A percentile compares a stretch with the other conserved stretches of the same genome.
Conservation (phyloP, 1,284 basidiomycete genomes). For the Xerocomus minutiporus region DNA sequence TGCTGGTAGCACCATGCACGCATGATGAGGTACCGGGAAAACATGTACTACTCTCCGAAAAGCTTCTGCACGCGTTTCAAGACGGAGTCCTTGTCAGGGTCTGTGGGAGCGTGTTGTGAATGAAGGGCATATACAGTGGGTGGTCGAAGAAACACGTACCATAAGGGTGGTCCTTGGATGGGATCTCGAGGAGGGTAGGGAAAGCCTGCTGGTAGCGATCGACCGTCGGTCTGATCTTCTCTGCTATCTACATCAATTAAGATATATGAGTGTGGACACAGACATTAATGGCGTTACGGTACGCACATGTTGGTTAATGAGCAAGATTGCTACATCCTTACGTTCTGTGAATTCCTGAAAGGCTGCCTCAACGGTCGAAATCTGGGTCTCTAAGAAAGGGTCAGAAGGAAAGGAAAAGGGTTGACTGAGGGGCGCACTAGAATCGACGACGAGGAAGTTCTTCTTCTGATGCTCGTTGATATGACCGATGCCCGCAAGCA, state of each 20-base stretch:
- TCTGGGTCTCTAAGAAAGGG: constrained; percentile 70
- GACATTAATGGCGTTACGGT: not conserved
- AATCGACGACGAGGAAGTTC: constrained; percentile 92
- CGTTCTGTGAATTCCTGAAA: constrained; percentile 92
- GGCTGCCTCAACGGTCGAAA: constrained; percentile 80
- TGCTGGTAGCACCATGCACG: constrained; percentile 5
- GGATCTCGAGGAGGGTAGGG: constrained; percentile 95
- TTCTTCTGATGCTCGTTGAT: constrained; percentile 85
- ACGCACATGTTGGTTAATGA: constrained; percentile 95
- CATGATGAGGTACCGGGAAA: constrained; percentile 12
- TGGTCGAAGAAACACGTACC: constrained; percentile 44
- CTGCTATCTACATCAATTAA: constrained; percentile 67
- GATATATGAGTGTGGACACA: constrained; percentile 10
- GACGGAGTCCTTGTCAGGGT: constrained; percentile 95
- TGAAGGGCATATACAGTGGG: constrained; percentile 12
- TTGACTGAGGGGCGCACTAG: constrained; percentile 49
- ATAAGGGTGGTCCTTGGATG: constrained; percentile 91
- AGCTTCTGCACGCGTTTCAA: constrained; percentile 97
- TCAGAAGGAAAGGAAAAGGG: constrained; percentile 4
- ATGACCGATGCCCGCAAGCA: constrained; percentile 90
- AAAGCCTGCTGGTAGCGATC: constrained; percentile 96
- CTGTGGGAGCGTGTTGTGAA: constrained; percentile 42
- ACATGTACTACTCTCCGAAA: constrained; percentile 69
- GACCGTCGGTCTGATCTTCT: constrained; percentile 93
- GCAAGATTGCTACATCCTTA: constrained; percentile 89